Evolutionary conservation across 2,329 filamentous ascomycete genomes (phyloP).

Genomic region (Apiospora marii): DNA sequence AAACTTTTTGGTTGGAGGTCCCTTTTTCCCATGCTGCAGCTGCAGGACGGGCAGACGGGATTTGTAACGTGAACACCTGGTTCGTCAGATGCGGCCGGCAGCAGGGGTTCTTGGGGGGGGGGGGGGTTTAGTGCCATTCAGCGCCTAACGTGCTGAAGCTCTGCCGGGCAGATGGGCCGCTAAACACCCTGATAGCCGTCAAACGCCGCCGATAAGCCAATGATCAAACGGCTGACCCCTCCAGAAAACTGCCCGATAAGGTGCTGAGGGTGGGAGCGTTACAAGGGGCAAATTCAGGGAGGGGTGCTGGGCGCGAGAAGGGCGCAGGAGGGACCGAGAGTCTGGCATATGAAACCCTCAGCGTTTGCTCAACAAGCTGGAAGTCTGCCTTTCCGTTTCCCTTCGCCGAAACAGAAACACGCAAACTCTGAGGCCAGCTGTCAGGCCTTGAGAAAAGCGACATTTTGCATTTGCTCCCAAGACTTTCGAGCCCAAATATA

Average conservation of each 20-base stretch:
- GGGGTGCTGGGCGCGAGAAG: background rate
- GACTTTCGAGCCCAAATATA: conserved; percentile 17
- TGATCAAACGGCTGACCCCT: conserved; percentile 7
- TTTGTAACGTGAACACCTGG: conserved; percentile 18
- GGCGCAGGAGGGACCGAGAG: conserved; percentile 4
- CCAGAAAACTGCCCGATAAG: background rate
- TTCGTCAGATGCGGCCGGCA: conserved; percentile 2
- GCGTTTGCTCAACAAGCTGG: conserved; percentile 21
- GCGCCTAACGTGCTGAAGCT: conserved; percentile 6
- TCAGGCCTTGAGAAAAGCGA: background rate
- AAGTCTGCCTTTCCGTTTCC: background rate
- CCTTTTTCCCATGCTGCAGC: background rate
- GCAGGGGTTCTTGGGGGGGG: background rate
- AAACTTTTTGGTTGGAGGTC: background rate
- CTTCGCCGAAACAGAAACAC: conserved; percentile 7
- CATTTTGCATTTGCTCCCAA: conserved; percentile 17
- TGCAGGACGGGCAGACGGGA: conserved; percentile 14
- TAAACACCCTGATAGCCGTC: conserved; percentile 9
- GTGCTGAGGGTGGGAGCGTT: conserved; percentile 18
- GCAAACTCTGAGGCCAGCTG: conserved; percentile 10
- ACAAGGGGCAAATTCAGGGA: conserved; percentile 14
- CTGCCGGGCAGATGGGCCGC: conserved; percentile 13
- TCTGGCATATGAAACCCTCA: conserved; percentile 23
- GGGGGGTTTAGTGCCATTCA: background rate
- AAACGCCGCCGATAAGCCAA: background rate